Conservation (phyloP, 179 eudicot species). For the Carnegiea gigantea region DNA sequence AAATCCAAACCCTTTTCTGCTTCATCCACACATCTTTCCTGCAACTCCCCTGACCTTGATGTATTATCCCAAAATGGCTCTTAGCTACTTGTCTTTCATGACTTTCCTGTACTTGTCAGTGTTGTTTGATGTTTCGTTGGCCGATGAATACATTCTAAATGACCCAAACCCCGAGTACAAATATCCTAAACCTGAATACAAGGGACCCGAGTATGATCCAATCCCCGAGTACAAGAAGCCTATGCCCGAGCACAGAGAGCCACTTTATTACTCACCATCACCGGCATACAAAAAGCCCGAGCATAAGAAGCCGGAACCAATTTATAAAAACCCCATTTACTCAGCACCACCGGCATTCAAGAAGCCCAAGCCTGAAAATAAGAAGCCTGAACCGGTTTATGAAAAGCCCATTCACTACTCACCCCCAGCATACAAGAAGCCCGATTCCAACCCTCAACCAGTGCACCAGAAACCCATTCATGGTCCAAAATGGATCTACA, state of each 20-base stretch:
- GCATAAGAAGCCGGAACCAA: background rate
- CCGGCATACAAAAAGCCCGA: background rate
- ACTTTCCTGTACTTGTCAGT: conserved; percentile 10
- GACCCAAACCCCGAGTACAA: background rate
- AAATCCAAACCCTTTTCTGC: background rate
- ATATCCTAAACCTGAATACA: background rate
- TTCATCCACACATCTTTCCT: background rate
- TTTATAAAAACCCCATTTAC: background rate
- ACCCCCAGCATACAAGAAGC: conserved; percentile 11
- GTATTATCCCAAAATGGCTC: conserved; percentile 12
- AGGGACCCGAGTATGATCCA: background rate
- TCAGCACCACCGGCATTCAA: background rate
- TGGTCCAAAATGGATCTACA: background rate
- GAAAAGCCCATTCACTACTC: background rate
- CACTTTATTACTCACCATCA: background rate
- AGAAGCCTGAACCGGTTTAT: background rate
- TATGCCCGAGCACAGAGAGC: background rate
- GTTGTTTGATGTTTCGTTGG: conserved; percentile 6
- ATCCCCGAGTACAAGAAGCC: background rate
- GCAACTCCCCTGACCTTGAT: background rate
- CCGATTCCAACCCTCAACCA: background rate
- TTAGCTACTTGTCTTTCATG: background rate
- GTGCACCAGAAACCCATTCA: background rate
- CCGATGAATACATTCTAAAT: background rate
- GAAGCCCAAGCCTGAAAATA: background rate